Evolutionary conservation across 495 filamentous ascomycete species (phyloP).

Genomic region (Glarea lozoyensis): DNA sequence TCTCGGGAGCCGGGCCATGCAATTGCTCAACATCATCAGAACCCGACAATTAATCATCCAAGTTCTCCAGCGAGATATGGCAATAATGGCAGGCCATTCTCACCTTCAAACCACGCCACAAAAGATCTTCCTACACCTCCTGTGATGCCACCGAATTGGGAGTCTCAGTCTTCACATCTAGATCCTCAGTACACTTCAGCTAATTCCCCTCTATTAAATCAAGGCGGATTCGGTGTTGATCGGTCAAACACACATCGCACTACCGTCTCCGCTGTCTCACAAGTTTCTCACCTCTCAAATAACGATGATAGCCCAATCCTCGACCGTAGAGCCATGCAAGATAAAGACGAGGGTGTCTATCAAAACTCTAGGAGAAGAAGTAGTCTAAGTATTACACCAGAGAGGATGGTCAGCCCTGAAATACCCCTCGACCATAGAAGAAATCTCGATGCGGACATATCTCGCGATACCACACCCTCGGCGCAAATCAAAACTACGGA

Average conservation of each 20-base stretch:
- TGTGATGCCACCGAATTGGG: constrained; percentile 17
- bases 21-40: constrained; percentile 5
- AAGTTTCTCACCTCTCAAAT: too few relatives aligned
- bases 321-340: too few relatives aligned
- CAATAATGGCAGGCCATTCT: constrained; percentile 12
- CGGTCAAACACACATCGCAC: constrained; percentile 13
- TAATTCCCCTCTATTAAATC: neutral
- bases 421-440: too few relatives aligned
- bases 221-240: constrained; percentile 8
- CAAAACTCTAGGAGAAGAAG: too few relatives aligned
- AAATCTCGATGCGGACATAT: too few relatives aligned
- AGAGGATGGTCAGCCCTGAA: too few relatives aligned
- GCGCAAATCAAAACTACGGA: too few relatives aligned
- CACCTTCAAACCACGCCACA: constrained; percentile 10
- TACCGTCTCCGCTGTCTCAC: constrained; percentile 8
- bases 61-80: constrained; percentile 16
- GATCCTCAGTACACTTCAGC: neutral
- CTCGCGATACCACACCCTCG: too few relatives aligned
- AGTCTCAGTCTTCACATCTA: neutral
- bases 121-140: constrained; percentile 14
- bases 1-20: neutral
- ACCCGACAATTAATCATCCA: constrained; percentile 15
- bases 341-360: too few relatives aligned
- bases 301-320: too few relatives aligned
- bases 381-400: too few relatives aligned